These are phyloP conservation scores for Plasmodium gaboni DNA, from an alignment of 169 alveolate genomes.

Conservation along the genomic window DNA sequence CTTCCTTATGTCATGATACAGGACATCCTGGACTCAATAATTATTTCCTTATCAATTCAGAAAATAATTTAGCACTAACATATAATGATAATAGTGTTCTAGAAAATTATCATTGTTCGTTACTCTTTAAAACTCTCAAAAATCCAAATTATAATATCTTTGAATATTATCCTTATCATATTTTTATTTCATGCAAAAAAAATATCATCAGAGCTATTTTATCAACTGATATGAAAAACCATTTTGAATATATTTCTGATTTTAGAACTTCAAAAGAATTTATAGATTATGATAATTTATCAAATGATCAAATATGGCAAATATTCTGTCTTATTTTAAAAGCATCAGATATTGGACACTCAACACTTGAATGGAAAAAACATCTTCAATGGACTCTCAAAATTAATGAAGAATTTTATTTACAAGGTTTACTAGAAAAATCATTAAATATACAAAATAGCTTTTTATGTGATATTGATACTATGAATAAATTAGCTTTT, in stretches of 20 bases:
- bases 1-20: constrained; percentile 92
- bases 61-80: constrained; percentile 89
- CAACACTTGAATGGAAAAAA: constrained; percentile 90
- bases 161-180: constrained; percentile 61
- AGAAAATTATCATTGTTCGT: constrained; percentile 94
- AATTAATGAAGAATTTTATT: constrained; percentile 93
- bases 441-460: constrained; percentile 79
- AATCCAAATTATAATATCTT: constrained; percentile 76
- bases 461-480: constrained; percentile 80
- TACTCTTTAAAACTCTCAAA: constrained; percentile 85
- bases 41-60: constrained; percentile 86
- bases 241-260: constrained; percentile 90
- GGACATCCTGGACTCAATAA: constrained; percentile 94
- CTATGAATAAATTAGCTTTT: constrained; percentile 78
- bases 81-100: constrained; percentile 94
- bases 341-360: constrained; percentile 95
- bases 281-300: constrained; percentile 76
- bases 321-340: constrained; percentile 89
- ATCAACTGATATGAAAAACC: constrained; percentile 95
- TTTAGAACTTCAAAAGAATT: constrained; percentile 83
- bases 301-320: constrained; percentile 88
- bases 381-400: constrained; percentile 92
- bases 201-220: constrained; percentile 92
- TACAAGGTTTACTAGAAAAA: constrained; percentile 90
- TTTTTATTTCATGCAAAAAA: constrained; percentile 80